Percentiles rank a stretch among this genome's conserved stretches.
Conservation (phyloP, 768 basidiomycete species). For the Tricholoma matsutake region DNA sequence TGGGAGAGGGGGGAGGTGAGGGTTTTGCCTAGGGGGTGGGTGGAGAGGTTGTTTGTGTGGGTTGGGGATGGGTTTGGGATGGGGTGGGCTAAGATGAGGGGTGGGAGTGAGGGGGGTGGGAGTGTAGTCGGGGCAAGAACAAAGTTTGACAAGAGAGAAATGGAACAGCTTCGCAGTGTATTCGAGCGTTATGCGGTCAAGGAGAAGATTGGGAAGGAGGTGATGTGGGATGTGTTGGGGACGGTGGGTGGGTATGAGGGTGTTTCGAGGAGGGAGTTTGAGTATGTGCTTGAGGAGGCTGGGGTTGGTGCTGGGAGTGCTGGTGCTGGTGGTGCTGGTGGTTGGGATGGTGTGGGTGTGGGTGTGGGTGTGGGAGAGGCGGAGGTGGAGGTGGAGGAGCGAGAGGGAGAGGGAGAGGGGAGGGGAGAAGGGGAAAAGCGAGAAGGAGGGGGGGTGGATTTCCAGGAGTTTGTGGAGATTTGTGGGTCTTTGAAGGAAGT, state of each 20-base stretch:
- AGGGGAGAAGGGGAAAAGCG: neutral
- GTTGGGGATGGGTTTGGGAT: slow-evolving; percentile 6
- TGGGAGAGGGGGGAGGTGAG: slow-evolving; percentile 33
- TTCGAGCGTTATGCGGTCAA: no score
- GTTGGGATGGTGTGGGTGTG: no score
- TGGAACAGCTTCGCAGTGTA: no score
- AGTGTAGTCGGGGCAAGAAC: slow-evolving; percentile 12
- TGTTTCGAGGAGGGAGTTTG: no score
- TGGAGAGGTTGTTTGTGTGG: slow-evolving; percentile 22
- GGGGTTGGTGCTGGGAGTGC: no score
- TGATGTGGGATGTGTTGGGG: slow-evolving; percentile 39
- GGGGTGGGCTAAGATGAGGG: neutral
- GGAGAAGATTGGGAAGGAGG: no score
- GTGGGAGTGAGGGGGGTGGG: slow-evolving; percentile 28
- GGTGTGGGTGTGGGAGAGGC: slow-evolving; percentile 20
- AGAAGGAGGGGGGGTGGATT: slow-evolving; percentile 45
- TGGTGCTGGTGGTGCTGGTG: slow-evolving; percentile 31
- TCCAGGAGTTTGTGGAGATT: slow-evolving; percentile 89
- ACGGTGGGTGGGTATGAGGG: slow-evolving; percentile 41
- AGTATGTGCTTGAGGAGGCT: slow-evolving; percentile 20
- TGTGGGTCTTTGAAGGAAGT: slow-evolving; percentile 74
- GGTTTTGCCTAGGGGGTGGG: slow-evolving; percentile 22
- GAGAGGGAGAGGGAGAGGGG: neutral
- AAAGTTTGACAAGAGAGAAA: no score
- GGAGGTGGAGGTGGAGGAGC: slow-evolving; percentile 37